phyloP scores from a whole-genome alignment of 805 yeast genomes.

The Saturnispora hagleri region DNA sequence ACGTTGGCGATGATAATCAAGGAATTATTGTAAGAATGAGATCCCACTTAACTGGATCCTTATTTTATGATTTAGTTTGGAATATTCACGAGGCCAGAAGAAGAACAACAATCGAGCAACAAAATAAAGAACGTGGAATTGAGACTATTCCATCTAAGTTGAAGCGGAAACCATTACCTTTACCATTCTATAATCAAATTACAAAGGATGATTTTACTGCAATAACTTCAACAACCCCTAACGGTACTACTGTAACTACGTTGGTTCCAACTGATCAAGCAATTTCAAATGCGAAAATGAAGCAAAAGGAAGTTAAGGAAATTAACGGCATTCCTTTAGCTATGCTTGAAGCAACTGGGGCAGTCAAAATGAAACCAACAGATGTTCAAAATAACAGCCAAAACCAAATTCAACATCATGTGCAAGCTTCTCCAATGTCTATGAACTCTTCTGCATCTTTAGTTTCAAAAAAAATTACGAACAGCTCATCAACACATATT shows the following conservation, averaged over 20 bases:
- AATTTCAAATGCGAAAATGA: constrained; percentile 48
- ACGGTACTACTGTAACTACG: constrained; percentile 86
- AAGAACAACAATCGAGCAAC: constrained; percentile 38
- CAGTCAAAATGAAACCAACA: constrained; percentile 28
- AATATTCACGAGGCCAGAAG: constrained; percentile 91
- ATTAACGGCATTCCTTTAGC: constrained; percentile 33
- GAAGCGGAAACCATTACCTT: constrained; percentile 44
- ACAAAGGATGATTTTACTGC: constrained; percentile 83
- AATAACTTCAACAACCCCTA: constrained; percentile 77
- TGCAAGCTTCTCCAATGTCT: background rate
- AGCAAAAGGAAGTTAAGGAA: constrained; percentile 39
- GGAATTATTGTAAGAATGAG: constrained; percentile 82
- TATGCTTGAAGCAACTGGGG: constrained; percentile 74
- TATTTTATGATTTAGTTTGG: constrained; percentile 89
- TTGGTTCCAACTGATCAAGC: constrained; percentile 82
- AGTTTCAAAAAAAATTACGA: constrained; percentile 3
- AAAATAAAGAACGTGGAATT: constrained; percentile 15
- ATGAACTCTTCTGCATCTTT: background rate
- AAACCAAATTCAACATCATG: background rate
- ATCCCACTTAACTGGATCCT: constrained; percentile 82
- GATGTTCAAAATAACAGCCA: background rate
- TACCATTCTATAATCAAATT: constrained; percentile 86
- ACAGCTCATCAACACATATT: background rate
- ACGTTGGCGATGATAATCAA: constrained; percentile 46
- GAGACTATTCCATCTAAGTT: constrained; percentile 7